These are phyloP conservation scores for Pseudocercospora pini-densiflorae DNA, from an alignment of 2,329 filamentous ascomycete species.

Conservation along the genomic window DNA sequence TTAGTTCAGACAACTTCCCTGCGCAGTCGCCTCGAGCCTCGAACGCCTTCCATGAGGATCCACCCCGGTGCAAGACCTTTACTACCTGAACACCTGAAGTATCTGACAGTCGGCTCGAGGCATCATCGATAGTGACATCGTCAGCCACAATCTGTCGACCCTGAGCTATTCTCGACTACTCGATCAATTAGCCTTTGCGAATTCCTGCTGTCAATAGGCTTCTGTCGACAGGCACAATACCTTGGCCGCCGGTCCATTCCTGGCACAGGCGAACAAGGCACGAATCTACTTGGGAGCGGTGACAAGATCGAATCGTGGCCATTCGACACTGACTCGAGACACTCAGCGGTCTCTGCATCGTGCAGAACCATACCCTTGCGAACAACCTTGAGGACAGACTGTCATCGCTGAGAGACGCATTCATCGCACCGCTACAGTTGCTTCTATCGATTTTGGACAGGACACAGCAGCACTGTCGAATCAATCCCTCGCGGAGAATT, in stretches of 20 bases:
- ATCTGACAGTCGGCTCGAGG: conserved; percentile 19
- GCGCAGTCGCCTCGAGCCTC: conserved; percentile 25
- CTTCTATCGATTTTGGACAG: conserved; percentile 1
- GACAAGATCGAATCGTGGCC: neutral
- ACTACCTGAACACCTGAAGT: conserved; percentile 20
- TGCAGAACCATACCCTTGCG: neutral
- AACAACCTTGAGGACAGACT: neutral
- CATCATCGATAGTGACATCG: conserved; percentile 10
- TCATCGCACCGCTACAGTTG: neutral
- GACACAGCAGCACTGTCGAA: conserved; percentile 1
- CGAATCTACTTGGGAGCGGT: neutral
- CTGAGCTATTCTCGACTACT: neutral
- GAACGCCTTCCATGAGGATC: conserved; percentile 24
- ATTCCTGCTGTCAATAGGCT: neutral
- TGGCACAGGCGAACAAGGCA: neutral
- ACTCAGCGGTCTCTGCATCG: neutral
- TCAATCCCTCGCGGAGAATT: neutral
- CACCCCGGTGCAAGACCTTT: conserved; percentile 21
- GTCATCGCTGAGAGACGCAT: neutral
- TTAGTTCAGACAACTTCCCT: conserved; percentile 27
- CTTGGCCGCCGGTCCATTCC: neutral
- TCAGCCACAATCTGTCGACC: conserved; percentile 19
- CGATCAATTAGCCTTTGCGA: neutral
- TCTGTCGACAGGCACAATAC: neutral
- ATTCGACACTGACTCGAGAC: neutral